These are phyloP conservation scores for Serendipita sp. DNA, from an alignment of 768 basidiomycete genomes.

Conservation along the genomic window DNA sequence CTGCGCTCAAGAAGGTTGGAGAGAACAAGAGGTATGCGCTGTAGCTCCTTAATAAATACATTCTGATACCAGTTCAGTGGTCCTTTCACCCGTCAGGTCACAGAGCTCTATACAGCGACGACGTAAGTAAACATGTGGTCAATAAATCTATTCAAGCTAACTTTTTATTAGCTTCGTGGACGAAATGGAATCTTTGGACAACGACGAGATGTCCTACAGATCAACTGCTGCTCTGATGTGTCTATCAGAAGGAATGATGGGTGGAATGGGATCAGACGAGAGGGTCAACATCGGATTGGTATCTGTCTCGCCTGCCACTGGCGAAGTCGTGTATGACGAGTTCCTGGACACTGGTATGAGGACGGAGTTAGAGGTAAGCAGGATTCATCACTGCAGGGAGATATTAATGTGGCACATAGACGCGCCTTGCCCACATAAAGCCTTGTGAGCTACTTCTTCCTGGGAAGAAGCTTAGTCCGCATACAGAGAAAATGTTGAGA, in stretches of 20 bases:
- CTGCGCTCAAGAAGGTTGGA: conserved; percentile 71
- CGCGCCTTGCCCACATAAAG: conserved; percentile 67
- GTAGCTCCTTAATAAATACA: neutral
- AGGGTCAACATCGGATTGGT: conserved; percentile 50
- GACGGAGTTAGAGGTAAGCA: conserved; percentile 65
- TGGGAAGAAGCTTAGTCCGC: conserved; percentile 38
- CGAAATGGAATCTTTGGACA: conserved; percentile 23
- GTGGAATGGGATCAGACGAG: conserved; percentile 30
- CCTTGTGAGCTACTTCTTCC: conserved; percentile 72
- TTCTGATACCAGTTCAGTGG: conserved; percentile 29
- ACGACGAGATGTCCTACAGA: conserved; percentile 17
- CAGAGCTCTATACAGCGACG: conserved; percentile 69
- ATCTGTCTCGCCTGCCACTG: conserved; percentile 70
- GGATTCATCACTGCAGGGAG: neutral
- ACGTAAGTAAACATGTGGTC: conserved; percentile 47
- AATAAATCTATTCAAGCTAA: neutral
- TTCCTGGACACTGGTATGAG: conserved; percentile 76
- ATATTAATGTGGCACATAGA: conserved; percentile 34
- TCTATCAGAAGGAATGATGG: conserved; percentile 24
- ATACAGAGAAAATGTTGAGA: conserved; percentile 59
- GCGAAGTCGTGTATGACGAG: conserved; percentile 87
- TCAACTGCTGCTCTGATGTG: conserved; percentile 50
- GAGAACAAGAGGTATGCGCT: conserved; percentile 34
- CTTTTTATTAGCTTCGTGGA: conserved; percentile 57
- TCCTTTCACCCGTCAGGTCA: conserved; percentile 59